Conservation (phyloP, 495 filamentous ascomycete species). For the Daldinia concentrica region DNA sequence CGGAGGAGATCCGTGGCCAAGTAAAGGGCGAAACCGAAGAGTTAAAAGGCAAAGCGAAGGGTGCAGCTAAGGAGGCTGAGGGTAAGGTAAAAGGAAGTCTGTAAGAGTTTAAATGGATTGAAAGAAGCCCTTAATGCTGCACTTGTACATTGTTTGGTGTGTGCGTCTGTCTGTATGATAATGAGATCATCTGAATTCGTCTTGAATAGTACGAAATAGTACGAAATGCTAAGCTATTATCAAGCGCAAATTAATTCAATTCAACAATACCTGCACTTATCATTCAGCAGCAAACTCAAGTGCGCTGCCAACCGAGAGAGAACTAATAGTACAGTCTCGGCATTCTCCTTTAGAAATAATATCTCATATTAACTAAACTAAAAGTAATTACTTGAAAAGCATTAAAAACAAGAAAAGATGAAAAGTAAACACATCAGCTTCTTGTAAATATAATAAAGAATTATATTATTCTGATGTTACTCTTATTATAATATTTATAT, state of each 20-base stretch:
- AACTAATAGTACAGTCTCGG: conserved; percentile 52
- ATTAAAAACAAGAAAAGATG: no score
- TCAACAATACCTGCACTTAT: conserved; percentile 17
- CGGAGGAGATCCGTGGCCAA: conserved; percentile 50
- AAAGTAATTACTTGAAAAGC: no score
- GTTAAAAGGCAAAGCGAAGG: conserved; percentile 43
- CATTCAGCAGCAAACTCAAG: conserved; percentile 45
- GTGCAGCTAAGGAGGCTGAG: conserved; percentile 40
- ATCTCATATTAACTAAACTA: no score
- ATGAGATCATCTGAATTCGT: neutral
- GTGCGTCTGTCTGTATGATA: neutral
- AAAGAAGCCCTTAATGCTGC: neutral
- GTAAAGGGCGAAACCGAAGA: conserved; percentile 52
- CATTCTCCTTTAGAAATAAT: no score
- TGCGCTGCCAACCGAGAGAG: conserved; percentile 47
- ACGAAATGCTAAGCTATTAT: neutral
- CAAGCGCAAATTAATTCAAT: neutral
- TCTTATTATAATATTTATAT: no score
- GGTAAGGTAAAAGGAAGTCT: conserved; percentile 45
- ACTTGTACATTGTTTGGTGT: neutral
- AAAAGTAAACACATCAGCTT: no score
- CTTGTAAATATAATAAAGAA: no score
- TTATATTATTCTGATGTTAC: no score
- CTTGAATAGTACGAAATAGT: neutral
- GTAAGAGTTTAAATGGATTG: conserved; percentile 16